A percentile compares a stretch with the other conserved stretches of the same genome.
Evolutionary conservation across 768 basidiomycete species (phyloP).

Genomic region (Russula sp.): DNA sequence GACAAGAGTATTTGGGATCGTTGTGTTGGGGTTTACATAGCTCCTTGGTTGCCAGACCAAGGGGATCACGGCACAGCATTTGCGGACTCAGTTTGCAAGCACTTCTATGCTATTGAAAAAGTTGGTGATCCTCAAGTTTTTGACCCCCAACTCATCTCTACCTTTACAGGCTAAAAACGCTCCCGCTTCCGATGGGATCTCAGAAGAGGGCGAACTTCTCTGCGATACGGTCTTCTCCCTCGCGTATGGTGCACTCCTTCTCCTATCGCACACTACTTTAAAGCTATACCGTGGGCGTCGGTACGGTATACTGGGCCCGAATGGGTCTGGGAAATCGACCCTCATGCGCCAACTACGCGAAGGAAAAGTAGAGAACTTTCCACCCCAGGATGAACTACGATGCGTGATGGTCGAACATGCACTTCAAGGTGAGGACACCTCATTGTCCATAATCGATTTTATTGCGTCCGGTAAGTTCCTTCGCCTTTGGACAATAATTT

Average conservation of each 20-base stretch:
- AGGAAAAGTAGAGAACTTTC: conserved; percentile 96
- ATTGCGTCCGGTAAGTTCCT: conserved; percentile 67
- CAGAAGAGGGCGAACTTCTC: conserved; percentile 79
- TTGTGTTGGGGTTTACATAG: conserved; percentile 68
- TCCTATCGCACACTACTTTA: conserved; percentile 91
- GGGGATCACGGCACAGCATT: conserved; percentile 49
- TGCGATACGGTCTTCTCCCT: conserved; percentile 94
- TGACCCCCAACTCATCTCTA: conserved; percentile 10
- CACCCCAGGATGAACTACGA: conserved; percentile 78
- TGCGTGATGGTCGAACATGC: conserved; percentile 98
- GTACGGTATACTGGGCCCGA: conserved; percentile 95
- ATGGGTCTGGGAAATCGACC: conserved; percentile 94
- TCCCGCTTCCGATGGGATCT: conserved; percentile 40
- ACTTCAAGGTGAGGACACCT: conserved; percentile 88
- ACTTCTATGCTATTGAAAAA: conserved; percentile 77
- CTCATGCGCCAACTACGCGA: conserved; percentile 94
- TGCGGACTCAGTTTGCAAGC: conserved; percentile 60
- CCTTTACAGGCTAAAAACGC: conserved; percentile 55
- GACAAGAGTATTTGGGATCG: conserved; percentile 62
- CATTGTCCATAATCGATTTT: conserved; percentile 81
- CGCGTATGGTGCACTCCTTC: conserved; percentile 90
- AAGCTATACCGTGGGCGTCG: conserved; percentile 86
- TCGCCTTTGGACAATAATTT: not conserved
- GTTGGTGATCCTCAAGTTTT: conserved; percentile 33
- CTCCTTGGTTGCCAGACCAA: conserved; percentile 56